Percentiles rank a stretch among this genome's conserved stretches.
These are phyloP conservation scores for Trichothecium sympodiale DNA, from an alignment of 2,329 filamentous ascomycete genomes.

Conservation along the genomic window DNA sequence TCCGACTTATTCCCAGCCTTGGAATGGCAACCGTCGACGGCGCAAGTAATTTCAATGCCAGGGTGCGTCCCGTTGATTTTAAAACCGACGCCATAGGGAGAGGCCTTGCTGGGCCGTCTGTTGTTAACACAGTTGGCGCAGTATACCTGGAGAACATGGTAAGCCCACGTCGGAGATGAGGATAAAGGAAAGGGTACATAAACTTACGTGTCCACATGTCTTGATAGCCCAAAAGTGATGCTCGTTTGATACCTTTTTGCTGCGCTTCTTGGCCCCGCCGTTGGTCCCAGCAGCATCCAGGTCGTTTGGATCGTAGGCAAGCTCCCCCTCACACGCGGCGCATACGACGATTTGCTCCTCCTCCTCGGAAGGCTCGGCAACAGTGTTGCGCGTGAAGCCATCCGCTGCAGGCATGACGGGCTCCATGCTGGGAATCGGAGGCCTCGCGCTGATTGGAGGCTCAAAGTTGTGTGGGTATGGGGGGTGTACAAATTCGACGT, in stretches of 20 bases:
- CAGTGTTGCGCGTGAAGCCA: slow-evolving; percentile 73
- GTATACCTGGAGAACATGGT: slow-evolving; percentile 38
- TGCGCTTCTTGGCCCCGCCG: slow-evolving; percentile 21
- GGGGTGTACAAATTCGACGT: too few species aligned
- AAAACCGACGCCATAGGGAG: slow-evolving; percentile 25
- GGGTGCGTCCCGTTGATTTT: slow-evolving; percentile 8
- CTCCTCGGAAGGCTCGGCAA: slow-evolving; percentile 20
- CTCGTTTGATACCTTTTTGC: slow-evolving; percentile 45
- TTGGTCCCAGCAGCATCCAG: slow-evolving; percentile 3
- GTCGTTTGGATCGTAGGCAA: slow-evolving; percentile 55
- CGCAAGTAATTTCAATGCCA: slow-evolving; percentile 32
- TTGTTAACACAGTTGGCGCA: slow-evolving; percentile 51
- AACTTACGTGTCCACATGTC: slow-evolving; percentile 76
- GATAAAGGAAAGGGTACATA: background rate
- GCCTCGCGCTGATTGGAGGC: slow-evolving; percentile 20
- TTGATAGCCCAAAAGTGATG: slow-evolving; percentile 90
- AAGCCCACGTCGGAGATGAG: background rate
- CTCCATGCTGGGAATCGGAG: slow-evolving; percentile 34
- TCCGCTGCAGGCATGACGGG: slow-evolving; percentile 52
- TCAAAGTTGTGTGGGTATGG: background rate
- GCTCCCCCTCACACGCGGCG: slow-evolving; percentile 74
- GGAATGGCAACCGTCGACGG: slow-evolving; percentile 43
- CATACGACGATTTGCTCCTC: slow-evolving; percentile 70
- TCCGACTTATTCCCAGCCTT: slow-evolving; percentile 42
- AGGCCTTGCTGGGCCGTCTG: slow-evolving; percentile 29